Evolutionary conservation across 1,139 yeast species (phyloP).

Genomic region (Hemisphaericaspora lyxosophila): DNA sequence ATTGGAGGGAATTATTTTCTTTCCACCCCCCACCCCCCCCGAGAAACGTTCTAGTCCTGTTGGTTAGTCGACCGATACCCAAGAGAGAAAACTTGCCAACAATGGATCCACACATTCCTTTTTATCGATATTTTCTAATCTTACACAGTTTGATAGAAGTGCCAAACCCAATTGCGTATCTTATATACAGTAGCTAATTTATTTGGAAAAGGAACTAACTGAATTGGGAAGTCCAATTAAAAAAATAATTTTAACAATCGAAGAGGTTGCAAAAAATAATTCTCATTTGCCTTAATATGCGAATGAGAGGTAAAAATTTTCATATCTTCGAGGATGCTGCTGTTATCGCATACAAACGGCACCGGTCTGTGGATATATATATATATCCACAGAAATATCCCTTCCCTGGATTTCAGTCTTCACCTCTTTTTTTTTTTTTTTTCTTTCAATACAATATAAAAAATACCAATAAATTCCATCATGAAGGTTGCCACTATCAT

Average conservation of each 20-base stretch:
- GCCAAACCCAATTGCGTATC: neutral
- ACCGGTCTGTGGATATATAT: neutral
- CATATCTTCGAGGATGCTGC: neutral
- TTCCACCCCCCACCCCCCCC: too few species aligned
- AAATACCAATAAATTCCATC: neutral
- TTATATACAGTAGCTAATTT: neutral
- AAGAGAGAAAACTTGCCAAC: too few species aligned
- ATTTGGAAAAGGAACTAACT: neutral
- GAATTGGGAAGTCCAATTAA: neutral
- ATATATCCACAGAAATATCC: neutral
- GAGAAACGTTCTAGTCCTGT: too few species aligned
- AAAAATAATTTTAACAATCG: slow-evolving; percentile 1
- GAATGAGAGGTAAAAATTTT: too few species aligned
- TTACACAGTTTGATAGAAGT: neutral
- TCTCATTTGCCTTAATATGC: neutral
- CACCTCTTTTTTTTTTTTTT: neutral
- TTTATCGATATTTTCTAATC: neutral
- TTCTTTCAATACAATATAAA: neutral
- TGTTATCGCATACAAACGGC: neutral
- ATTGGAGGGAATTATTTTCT: too few species aligned
- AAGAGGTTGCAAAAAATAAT: slow-evolving; percentile 1
- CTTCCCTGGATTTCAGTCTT: neutral
- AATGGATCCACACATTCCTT: neutral
- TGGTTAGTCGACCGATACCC: too few species aligned
- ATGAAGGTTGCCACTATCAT: slow-evolving; percentile 1